These are phyloP conservation scores for Salix purpurea DNA, from an alignment of 345 rosid genomes.

Conservation along the genomic window DNA sequence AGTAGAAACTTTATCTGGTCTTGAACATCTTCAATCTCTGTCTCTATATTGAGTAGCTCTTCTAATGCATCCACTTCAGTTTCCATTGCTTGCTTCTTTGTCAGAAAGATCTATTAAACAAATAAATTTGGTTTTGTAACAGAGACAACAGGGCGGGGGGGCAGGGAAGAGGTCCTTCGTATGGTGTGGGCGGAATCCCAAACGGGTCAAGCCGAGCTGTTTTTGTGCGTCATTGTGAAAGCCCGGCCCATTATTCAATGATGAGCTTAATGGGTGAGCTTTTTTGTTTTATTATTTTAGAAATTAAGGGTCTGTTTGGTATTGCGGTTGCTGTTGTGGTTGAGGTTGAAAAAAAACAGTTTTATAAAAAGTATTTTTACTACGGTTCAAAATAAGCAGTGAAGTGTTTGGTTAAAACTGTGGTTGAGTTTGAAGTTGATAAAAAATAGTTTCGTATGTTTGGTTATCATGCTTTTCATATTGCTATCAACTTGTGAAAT, in stretches of 20 bases:
- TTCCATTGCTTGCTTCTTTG: constrained; percentile 36
- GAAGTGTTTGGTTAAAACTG: too few species aligned
- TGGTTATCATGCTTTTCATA: too few species aligned
- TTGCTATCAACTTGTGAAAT: too few species aligned
- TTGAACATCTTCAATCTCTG: constrained; percentile 60
- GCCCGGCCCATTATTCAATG: not conserved
- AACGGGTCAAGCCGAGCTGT: not conserved
- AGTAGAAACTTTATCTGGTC: constrained; percentile 67
- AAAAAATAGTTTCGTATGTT: too few species aligned
- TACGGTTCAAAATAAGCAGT: too few species aligned
- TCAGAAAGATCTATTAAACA: not conserved
- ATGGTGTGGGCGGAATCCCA: not conserved
- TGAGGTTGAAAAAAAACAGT: too few species aligned
- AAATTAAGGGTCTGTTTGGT: too few species aligned
- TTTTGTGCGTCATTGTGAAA: not conserved
- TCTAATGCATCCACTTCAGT: constrained; percentile 38
- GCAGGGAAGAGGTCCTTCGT: not conserved
- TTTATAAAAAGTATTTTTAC: too few species aligned
- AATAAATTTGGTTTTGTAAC: not conserved
- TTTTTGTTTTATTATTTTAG: too few species aligned
- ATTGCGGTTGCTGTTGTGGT: too few species aligned
- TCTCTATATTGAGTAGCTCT: constrained; percentile 58
- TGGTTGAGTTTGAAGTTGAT: too few species aligned
- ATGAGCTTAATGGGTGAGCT: not conserved
- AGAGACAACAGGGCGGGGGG: not conserved